Base-by-base conservation (phyloP, 2,329 filamentous ascomycete genomes). In the Zopfia rhizophila region DNA sequence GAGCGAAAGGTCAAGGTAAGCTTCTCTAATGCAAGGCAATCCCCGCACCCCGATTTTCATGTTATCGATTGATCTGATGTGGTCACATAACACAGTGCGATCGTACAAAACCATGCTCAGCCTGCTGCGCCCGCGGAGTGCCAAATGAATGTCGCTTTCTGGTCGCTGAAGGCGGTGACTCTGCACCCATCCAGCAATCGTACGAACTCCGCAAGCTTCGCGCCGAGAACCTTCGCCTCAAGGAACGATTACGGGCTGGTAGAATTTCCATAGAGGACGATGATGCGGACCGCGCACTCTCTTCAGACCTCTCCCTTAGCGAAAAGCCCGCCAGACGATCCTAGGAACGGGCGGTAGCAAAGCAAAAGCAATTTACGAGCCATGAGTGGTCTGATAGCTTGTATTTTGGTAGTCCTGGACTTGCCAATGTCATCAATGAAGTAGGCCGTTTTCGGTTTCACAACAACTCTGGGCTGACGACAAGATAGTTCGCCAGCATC, bases 331-430 rank as follows among this genome's bases (percentile, higher is more conserved):
- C 43, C 28, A 55, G 39, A 12, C 39, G 61, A 31, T 55, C 57
- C 7, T 52, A 59, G n/a, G 67, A 55, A 53, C 55, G 55, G 21
- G 57, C 63, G 24, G 38, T 45, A 5, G 45, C 46, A 5, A 62
- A 54, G 40, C 72, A 75, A 44, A 65, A 60, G 36, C 66, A 70
- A 3, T 76, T 77, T 42, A 66, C 68, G 39, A 56, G 69, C 17
- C 65, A 66, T 16, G 72, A 75, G 44, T 67, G 70, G 48, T 61
- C 70, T 23, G 74, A 78, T 45, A 78, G 74, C 43, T 66, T 78
- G 4, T 80, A 79, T 57, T 80, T 79, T 58, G 77, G 76, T 6
- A 76, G 72, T 30, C 76, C 78, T n/a, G 74, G 74, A 5, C 66
- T 79, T 29, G 75, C 74, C 10, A 79, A 69, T 48, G 72, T 79